Percentiles rank a stretch among this genome's conserved stretches.
phyloP scores from a whole-genome alignment of 2,329 filamentous ascomycete genomes.

The Dothidotthia symphoricarpi region DNA sequence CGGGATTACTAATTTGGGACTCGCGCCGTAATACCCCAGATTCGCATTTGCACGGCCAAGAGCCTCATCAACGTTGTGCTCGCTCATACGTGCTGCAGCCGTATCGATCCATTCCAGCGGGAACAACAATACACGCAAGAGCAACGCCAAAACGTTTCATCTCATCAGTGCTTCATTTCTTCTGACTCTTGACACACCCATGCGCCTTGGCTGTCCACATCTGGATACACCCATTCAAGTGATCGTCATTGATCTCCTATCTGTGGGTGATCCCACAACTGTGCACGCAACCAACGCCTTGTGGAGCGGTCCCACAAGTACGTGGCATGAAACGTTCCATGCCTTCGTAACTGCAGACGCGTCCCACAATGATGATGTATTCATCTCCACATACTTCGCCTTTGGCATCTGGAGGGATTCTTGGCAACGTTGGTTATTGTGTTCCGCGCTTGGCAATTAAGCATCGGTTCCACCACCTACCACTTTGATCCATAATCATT shows the following conservation, averaged over 20 bases:
- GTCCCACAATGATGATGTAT: slow-evolving; percentile 2
- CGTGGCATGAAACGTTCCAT: background rate
- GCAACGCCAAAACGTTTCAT: too few species aligned
- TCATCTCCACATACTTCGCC: slow-evolving; percentile 6
- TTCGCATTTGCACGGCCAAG: slow-evolving; percentile 13
- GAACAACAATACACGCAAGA: too few species aligned
- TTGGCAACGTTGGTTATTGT: slow-evolving; percentile 10
- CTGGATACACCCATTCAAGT: too few species aligned
- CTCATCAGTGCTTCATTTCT: background rate
- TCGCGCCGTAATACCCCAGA: slow-evolving; percentile 3
- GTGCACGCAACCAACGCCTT: slow-evolving; percentile 1
- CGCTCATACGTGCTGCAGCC: slow-evolving; percentile 1
- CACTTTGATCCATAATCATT: slow-evolving; percentile 5
- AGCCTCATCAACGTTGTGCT: slow-evolving; percentile 20
- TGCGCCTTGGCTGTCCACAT: background rate
- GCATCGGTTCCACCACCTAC: slow-evolving; percentile 4
- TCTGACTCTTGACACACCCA: background rate
- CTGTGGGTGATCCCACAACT: background rate
- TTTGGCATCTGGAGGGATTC: slow-evolving; percentile 22
- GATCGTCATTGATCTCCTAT: slow-evolving; percentile 1
- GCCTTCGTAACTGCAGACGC: background rate
- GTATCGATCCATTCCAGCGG: too few species aligned
- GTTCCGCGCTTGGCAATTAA: slow-evolving; percentile 25
- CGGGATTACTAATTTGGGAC: slow-evolving; percentile 8
- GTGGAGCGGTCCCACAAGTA: too few species aligned